Base-by-base conservation (phyloP, 1,284 basidiomycete genomes). In the Leccinum colubrinum region DNA sequence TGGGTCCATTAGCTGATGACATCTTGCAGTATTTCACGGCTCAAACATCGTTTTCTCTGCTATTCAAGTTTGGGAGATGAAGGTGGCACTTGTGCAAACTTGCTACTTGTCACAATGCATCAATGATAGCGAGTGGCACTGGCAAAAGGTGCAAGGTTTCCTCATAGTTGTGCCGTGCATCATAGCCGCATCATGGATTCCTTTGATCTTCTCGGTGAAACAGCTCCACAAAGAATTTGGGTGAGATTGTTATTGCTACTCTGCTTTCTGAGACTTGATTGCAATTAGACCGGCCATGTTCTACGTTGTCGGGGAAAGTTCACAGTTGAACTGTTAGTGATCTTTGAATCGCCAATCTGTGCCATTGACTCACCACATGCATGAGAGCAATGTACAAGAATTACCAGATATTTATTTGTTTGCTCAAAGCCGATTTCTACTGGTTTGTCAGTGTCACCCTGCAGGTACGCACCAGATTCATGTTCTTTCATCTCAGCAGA, bases 381-480 rank as follows among this genome's bases (percentile, higher is more conserved):
- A 12, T 43, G 58, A 63, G 64, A 93, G 89, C 82, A 39, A 93
- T 93, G 90, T 94, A 91, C 25, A 4, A 22, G 22, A 22, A 81
- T 76, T 94, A 94, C 70, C 89, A 93, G 73, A 85, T 94, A 67
- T 86, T 93, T 81, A 85, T 94, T 59, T 93, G 90, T 71, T 80
- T 93, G 50, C 83, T 94, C 67, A 93, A 94, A 22, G 83, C 91
- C 22, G 22, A 22, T 22, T 22, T 22, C 22, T 22, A 22, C 22
- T 22, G 22, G 22, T 22, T 22, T 22, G 22, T 22, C 22, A 22
- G 22, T 22, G 22, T 93, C 41, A 93, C 91, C 6, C 91, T 93
- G 83, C 91, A 93, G 84, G 91, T 86, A 64, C 62, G 77, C 61
- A 55, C 11, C 6, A n/a, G 27, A 30, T 55, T 55, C 2, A 14